A percentile compares a stretch with the other conserved stretches of the same genome.
Conservation (phyloP, 2,329 filamentous ascomycete species). For the Aspergillus pseudoterreus region DNA sequence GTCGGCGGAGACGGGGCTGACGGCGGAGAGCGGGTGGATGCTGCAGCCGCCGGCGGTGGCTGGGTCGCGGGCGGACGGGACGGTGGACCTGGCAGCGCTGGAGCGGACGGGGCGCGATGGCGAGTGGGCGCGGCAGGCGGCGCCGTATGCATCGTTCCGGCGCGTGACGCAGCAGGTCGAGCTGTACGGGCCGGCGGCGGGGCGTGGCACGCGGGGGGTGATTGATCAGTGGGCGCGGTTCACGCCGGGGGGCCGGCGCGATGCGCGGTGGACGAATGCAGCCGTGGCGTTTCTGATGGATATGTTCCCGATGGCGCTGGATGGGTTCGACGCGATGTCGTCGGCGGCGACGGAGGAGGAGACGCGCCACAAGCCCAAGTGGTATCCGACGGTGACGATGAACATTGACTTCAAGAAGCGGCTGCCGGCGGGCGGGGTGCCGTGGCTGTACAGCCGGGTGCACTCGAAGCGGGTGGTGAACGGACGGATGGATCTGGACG, state of each 20-base stretch:
- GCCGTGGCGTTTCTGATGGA: conserved; percentile 65
- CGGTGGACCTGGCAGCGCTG: conserved; percentile 21
- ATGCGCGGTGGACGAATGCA: conserved; percentile 59
- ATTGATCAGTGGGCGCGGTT: conserved; percentile 68
- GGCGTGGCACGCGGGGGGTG: conserved; percentile 15
- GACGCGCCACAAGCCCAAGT: conserved; percentile 44
- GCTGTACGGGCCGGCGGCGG: conserved; percentile 40
- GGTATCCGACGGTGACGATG: conserved; percentile 73
- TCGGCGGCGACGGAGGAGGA: conserved; percentile 24
- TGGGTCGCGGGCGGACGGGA: conserved; percentile 32
- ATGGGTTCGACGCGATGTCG: conserved; percentile 42
- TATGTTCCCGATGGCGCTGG: conserved; percentile 64
- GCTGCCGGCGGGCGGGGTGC: conserved; percentile 63
- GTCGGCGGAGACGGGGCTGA: conserved; percentile 54
- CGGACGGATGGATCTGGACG: conserved; percentile 71
- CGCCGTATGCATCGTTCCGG: conserved; percentile 37
- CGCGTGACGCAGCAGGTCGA: conserved; percentile 51
- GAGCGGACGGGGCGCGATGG: conserved; percentile 22
- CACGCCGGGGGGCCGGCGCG: conserved; percentile 44
- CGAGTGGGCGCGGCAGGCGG: conserved; percentile 18
- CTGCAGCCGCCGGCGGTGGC: conserved; percentile 44
- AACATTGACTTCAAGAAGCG: conserved; percentile 74
- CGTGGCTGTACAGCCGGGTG: conserved; percentile 68
- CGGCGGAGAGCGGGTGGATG: conserved; percentile 53
- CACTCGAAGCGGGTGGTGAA: conserved; percentile 65